Conservation (phyloP, 2,329 filamentous ascomycete genomes). For the Pseudogymnoascus pannorum region DNA sequence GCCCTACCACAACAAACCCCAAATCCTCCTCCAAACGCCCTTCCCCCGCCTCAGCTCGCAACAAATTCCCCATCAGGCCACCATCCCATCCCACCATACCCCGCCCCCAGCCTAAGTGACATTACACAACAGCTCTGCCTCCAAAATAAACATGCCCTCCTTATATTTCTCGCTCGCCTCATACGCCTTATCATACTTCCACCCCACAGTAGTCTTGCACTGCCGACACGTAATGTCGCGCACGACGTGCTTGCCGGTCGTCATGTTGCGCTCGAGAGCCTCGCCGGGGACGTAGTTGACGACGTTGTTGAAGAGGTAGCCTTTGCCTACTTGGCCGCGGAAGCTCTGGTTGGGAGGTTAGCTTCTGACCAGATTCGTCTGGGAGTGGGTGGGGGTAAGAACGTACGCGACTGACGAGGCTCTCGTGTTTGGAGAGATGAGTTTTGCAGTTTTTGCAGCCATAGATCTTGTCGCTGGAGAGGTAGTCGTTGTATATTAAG, state of each 20-base stretch:
- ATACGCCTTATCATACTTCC: slow-evolving; percentile 98
- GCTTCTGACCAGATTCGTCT: slow-evolving; percentile 6
- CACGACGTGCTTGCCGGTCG: slow-evolving; percentile 88
- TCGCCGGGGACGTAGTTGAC: slow-evolving; percentile 84
- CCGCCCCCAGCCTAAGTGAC: slow-evolving; percentile 43
- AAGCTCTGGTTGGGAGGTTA: slow-evolving; percentile 64
- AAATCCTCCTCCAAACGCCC: not conserved
- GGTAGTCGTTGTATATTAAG: slow-evolving; percentile 84
- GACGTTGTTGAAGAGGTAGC: slow-evolving; percentile 89
- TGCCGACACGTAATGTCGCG: slow-evolving; percentile 87
- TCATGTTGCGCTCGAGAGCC: slow-evolving; percentile 95
- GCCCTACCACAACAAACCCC: no score
- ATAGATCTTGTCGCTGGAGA: slow-evolving; percentile 80
- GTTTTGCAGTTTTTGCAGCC: slow-evolving; percentile 94
- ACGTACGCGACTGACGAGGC: slow-evolving; percentile 86
- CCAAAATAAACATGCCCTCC: slow-evolving; percentile 95
- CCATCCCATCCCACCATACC: not conserved
- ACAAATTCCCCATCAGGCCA: not conserved
- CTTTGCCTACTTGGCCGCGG: slow-evolving; percentile 95
- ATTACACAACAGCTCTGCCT: slow-evolving; percentile 80
- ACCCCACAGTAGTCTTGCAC: slow-evolving; percentile 88
- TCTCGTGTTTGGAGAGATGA: slow-evolving; percentile 88
- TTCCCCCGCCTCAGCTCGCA: not conserved
- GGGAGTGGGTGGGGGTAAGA: slow-evolving; percentile 9
- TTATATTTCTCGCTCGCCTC: slow-evolving; percentile 94